These are phyloP conservation scores for Exophiala lecanii-corni DNA, from an alignment of 2,329 filamentous ascomycete genomes.

Conservation along the genomic window DNA sequence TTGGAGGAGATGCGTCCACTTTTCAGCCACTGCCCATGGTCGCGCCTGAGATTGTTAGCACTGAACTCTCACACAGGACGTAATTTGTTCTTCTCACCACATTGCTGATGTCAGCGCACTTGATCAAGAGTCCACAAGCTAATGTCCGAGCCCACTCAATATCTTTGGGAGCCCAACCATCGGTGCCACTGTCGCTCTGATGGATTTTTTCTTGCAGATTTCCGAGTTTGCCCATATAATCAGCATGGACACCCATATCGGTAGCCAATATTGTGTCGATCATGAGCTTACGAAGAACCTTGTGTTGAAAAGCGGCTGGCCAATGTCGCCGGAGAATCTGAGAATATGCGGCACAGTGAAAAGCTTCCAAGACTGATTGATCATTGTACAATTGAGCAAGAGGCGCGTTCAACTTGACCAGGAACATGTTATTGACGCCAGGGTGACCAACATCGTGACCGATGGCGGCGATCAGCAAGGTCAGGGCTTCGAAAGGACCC, in stretches of 20 bases:
- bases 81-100: slow-evolving; percentile 60
- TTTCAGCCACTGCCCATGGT: slow-evolving; percentile 71
- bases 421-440: slow-evolving; percentile 95
- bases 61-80: neutral
- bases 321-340: slow-evolving; percentile 92
- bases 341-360: slow-evolving; percentile 94
- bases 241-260: slow-evolving; percentile 95
- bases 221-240: slow-evolving; percentile 88
- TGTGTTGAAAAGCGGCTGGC: slow-evolving; percentile 74
- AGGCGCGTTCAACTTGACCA: slow-evolving; percentile 86
- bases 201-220: slow-evolving; percentile 73
- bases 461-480: slow-evolving; percentile 89
- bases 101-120: slow-evolving; percentile 98
- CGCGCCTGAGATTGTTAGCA: slow-evolving; percentile 58
- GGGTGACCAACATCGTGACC: slow-evolving; percentile 97
- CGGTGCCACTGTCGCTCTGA: slow-evolving; percentile 53
- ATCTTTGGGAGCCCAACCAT: slow-evolving; percentile 72
- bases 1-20: slow-evolving; percentile 91
- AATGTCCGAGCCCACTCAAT: slow-evolving; percentile 72
- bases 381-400: slow-evolving; percentile 96
- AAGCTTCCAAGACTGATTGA: slow-evolving; percentile 91
- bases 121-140: slow-evolving; percentile 87
- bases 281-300: slow-evolving; percentile 79
- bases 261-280: slow-evolving; percentile 97
- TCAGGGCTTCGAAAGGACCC: slow-evolving; percentile 81